Conservation (phyloP, 306 rosid genomes). For the Quercus suber region DNA sequence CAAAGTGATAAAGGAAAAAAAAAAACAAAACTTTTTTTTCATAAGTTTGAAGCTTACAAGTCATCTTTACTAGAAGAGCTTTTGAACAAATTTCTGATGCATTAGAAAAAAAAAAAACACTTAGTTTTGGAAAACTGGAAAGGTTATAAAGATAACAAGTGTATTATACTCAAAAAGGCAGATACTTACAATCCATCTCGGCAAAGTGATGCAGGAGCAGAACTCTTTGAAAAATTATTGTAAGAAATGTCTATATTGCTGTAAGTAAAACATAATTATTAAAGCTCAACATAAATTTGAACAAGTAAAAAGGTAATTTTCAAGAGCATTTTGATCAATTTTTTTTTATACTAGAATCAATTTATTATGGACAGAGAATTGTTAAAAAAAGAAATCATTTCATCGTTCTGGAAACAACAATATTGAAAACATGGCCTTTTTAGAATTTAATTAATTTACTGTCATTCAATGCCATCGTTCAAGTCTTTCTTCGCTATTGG, state of each 20-base stretch:
- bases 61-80: conserved; percentile 3
- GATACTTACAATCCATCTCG: background rate
- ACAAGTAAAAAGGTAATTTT: too few species aligned
- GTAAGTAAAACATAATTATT: background rate
- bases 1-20: background rate
- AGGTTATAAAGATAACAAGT: background rate
- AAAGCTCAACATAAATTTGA: too few species aligned
- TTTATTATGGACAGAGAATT: too few species aligned
- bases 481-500: too few species aligned
- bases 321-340: too few species aligned
- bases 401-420: too few species aligned
- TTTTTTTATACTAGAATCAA: too few species aligned
- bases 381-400: too few species aligned
- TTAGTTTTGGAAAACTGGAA: background rate
- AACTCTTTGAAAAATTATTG: conserved; percentile 13
- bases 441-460: too few species aligned
- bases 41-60: conserved; percentile 6
- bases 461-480: too few species aligned
- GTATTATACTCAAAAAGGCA: background rate
- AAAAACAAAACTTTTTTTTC: background rate
- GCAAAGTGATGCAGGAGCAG: background rate
- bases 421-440: too few species aligned
- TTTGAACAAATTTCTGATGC: conserved; percentile 22
- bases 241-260: conserved; percentile 15
- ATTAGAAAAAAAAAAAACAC: background rate